Conservation (phyloP, 2,329 filamentous ascomycete genomes). For the Paraphaeosphaeria minitans region DNA sequence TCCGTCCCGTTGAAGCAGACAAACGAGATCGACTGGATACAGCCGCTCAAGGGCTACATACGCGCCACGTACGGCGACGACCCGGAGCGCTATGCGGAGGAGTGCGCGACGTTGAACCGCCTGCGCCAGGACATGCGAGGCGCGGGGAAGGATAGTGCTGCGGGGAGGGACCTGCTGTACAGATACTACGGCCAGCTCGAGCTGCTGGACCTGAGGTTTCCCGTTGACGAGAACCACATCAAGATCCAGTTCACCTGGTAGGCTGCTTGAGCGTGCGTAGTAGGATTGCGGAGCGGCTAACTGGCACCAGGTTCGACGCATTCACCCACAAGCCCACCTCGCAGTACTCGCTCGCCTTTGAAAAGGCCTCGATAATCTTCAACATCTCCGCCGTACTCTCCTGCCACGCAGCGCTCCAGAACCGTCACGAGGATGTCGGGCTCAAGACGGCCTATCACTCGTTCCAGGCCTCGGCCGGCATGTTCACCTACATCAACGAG, state of each 20-base stretch:
- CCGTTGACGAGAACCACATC: conserved; percentile 98
- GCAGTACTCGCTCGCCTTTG: conserved; percentile 94
- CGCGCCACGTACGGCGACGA: conserved; percentile 93
- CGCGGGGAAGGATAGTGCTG: conserved; percentile 93
- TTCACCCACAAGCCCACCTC: conserved; percentile 98
- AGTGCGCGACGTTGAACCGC: conserved; percentile 92
- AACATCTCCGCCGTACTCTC: conserved; percentile 98
- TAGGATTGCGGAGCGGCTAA: conserved; percentile 25
- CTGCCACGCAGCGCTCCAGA: conserved; percentile 92
- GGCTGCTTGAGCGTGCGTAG: conserved; percentile 19
- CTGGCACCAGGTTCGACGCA: conserved; percentile 82
- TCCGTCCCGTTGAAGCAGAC: conserved; percentile 90
- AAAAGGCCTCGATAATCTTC: conserved; percentile 99
- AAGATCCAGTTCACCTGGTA: conserved; percentile 99
- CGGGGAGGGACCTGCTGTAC: conserved; percentile 90
- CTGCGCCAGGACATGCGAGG: conserved; percentile 98
- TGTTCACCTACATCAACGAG: conserved; percentile 99
- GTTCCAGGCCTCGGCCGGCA: conserved; percentile 96
- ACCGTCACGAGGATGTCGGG: conserved; percentile 86
- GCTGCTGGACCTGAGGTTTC: conserved; percentile 90
- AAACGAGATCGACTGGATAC: conserved; percentile 98
- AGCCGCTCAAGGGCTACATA: conserved; percentile 91
- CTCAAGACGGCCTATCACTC: conserved; percentile 98
- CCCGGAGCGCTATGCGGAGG: conserved; percentile 91
- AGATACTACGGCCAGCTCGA: conserved; percentile 98